Evolutionary conservation across 2,329 filamentous ascomycete genomes (phyloP), one percentile per base, ranked within the genome.

Genomic region (Canariomyces notabilis): DNA sequence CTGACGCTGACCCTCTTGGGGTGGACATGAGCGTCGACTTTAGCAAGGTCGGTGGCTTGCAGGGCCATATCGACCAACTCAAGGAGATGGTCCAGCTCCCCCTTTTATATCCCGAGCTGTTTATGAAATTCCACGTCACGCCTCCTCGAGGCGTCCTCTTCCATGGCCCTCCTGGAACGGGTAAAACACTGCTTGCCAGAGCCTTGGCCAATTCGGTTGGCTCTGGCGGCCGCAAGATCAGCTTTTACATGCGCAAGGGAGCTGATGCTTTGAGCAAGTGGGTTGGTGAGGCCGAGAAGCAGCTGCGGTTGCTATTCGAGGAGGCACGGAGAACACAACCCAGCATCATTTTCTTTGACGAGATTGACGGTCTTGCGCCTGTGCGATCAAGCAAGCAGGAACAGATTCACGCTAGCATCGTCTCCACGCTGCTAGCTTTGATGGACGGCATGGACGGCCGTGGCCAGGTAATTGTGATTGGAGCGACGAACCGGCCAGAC

Each of bases 391-490:
- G 91, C 67, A 97, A 97, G 66, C 91, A 97, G 68, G 93, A 98
- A 64, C 93, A 98, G 67, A 97, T 97, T 49, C 93, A 98, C 67
- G 89, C 93, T 5, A 97, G 91, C 2, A 98, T 98, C 54, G 91
- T 96, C 12, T 94, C 90, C 2, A 96, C 90, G 1, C 70, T 96
- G n/a, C 73, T 96, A 49, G 90, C 90, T 1, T 69, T 96, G 59
- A 96, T 96, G 90, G 90, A 96, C 65, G 90, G 90, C 53, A 96
- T 96, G 90, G 91, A 96, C 61, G 90, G 89, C n/a, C 84, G 90
- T 63, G 91, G 91, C 22, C 93, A 98, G 66, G 93, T 98, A 50
- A 95, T 98, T 62, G 90, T 98, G 29, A 97, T 98, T 59, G 93
- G 93, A 55, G 93, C 93, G n/a, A 98, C 91, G 48, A 98, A 98